phyloP scores from a whole-genome alignment of 805 yeast species.

The Grigorovia transvaalensis region DNA sequence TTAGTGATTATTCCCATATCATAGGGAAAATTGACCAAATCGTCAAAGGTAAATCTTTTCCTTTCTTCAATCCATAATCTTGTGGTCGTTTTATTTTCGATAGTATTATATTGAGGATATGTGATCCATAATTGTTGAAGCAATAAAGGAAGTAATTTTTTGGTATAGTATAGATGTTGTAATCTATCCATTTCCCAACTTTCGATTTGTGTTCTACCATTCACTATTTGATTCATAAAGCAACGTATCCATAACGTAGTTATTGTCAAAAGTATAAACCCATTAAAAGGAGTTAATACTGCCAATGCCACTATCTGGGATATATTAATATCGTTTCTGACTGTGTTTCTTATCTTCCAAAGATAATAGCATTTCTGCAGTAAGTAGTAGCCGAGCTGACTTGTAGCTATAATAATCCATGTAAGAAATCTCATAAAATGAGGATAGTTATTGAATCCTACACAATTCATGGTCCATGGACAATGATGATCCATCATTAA shows the following conservation, averaged over 20 bases:
- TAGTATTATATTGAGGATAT: slow-evolving; percentile 16
- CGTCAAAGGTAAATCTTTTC: slow-evolving; percentile 41
- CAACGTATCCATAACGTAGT: slow-evolving; percentile 52
- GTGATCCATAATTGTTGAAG: slow-evolving; percentile 38
- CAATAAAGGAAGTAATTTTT: slow-evolving; percentile 36
- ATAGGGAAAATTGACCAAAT: slow-evolving; percentile 68
- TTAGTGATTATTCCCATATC: slow-evolving; percentile 57
- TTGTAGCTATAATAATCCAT: slow-evolving; percentile 50
- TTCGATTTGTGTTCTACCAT: slow-evolving; percentile 84
- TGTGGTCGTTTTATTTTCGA: slow-evolving; percentile 9
- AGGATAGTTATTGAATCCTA: slow-evolving; percentile 68
- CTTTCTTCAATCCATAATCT: slow-evolving; percentile 4
- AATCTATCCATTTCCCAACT: slow-evolving; percentile 85
- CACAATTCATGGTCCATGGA: slow-evolving; percentile 90
- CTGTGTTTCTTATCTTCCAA: slow-evolving; percentile 41
- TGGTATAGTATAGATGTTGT: slow-evolving; percentile 50
- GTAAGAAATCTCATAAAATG: slow-evolving; percentile 68
- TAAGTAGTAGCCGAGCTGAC: slow-evolving; percentile 36
- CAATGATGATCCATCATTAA: slow-evolving; percentile 88
- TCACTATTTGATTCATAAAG: slow-evolving; percentile 38
- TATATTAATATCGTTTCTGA: slow-evolving; percentile 36
- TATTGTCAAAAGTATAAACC: slow-evolving; percentile 54
- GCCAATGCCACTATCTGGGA: slow-evolving; percentile 45
- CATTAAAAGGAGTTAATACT: slow-evolving; percentile 42
- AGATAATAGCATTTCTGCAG: slow-evolving; percentile 32